Conservation (phyloP, 2,329 filamentous ascomycete genomes). For the Chaetomium sp. region DNA sequence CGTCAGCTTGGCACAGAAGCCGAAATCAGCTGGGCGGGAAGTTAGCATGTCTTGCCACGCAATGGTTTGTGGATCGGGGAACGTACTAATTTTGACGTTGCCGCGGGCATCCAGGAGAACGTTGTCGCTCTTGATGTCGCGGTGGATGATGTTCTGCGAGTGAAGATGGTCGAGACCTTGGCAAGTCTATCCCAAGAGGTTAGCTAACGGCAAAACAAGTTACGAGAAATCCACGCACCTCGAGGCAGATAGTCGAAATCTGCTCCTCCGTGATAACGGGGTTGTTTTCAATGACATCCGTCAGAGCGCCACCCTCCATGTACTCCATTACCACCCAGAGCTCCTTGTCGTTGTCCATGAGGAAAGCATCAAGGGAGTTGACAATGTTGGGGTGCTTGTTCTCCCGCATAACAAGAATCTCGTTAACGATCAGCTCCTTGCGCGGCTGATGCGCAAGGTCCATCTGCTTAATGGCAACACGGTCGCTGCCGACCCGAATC, state of each 20-base stretch:
- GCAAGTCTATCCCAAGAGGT: slow-evolving; percentile 69
- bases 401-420: slow-evolving; percentile 99
- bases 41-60: neutral
- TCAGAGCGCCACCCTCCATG: slow-evolving; percentile 97
- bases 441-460: slow-evolving; percentile 94
- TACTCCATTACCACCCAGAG: slow-evolving; percentile 99
- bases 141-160: slow-evolving; percentile 94
- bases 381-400: slow-evolving; percentile 98
- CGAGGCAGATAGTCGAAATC: slow-evolving; percentile 93
- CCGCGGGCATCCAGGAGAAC: slow-evolving; percentile 91
- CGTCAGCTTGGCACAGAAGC: slow-evolving; percentile 97
- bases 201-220: slow-evolving; percentile 10
- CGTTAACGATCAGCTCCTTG: slow-evolving; percentile 98
- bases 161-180: slow-evolving; percentile 93
- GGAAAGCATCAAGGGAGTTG: slow-evolving; percentile 95
- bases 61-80: neutral
- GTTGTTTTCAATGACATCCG: slow-evolving; percentile 99
- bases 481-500: slow-evolving; percentile 63
- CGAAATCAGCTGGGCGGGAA: slow-evolving; percentile 77
- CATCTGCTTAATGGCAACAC: slow-evolving; percentile 99
- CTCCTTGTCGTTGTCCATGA: slow-evolving; percentile 91
- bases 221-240: slow-evolving; percentile 62
- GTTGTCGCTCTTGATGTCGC: slow-evolving; percentile 99
- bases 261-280: slow-evolving; percentile 91
- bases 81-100: slow-evolving; percentile 96